Evolutionary conservation across 106 monocot genomes (phyloP).

Genomic region (Hemerocallis citrina): DNA sequence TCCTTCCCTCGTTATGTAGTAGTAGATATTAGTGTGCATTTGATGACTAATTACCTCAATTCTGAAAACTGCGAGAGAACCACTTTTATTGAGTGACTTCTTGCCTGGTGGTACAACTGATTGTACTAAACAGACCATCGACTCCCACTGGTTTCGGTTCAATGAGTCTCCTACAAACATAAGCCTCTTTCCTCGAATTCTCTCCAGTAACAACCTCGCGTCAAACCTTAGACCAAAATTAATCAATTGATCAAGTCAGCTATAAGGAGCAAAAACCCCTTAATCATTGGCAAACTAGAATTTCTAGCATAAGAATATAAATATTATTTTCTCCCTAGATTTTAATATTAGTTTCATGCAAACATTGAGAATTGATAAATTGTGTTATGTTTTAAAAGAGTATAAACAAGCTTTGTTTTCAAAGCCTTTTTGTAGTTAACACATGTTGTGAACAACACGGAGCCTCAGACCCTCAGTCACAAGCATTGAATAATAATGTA

Average conservation of each 20-base stretch:
- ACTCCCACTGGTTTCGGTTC: slow-evolving; percentile 97
- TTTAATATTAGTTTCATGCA: too few relatives aligned
- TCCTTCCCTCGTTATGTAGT: background rate
- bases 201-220: slow-evolving; percentile 61
- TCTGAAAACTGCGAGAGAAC: slow-evolving; percentile 55
- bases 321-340: background rate
- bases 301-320: background rate
- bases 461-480: too few relatives aligned
- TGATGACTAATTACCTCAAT: slow-evolving; percentile 29
- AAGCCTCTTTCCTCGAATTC: slow-evolving; percentile 63
- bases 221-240: slow-evolving; percentile 45
- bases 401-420: too few relatives aligned
- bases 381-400: too few relatives aligned
- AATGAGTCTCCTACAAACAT: slow-evolving; percentile 97
- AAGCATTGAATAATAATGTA: too few relatives aligned
- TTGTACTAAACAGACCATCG: slow-evolving; percentile 89
- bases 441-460: too few relatives aligned
- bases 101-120: slow-evolving; percentile 53
- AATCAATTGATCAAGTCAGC: background rate
- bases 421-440: too few relatives aligned
- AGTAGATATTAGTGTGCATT: background rate
- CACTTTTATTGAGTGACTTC: slow-evolving; percentile 51
- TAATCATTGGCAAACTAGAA: background rate
- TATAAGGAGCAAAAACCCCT: background rate
- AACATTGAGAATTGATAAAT: too few relatives aligned